Conservation (phyloP, 78 protist genomes). For the Dictyostelium purpureum region DNA sequence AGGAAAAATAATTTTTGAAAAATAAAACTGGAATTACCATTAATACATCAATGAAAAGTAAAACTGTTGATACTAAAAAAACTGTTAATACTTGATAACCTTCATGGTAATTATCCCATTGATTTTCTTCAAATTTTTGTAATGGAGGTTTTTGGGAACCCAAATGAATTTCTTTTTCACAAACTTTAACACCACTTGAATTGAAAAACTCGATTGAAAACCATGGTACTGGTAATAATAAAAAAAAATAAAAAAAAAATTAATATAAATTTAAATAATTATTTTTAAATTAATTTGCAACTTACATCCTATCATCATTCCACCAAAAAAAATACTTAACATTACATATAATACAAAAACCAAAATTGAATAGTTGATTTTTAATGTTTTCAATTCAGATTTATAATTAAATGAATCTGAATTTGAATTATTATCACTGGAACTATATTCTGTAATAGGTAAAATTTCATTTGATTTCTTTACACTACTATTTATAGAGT, state of each 20-base stretch:
- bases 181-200: neutral
- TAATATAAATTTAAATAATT: neutral
- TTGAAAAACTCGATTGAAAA: neutral
- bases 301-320: slow-evolving; percentile 10
- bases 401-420: neutral
- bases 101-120: neutral
- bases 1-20: neutral
- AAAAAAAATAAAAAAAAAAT: neutral
- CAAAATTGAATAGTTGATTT: neutral
- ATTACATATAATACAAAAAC: neutral
- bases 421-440: too few relatives aligned
- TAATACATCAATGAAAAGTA: neutral
- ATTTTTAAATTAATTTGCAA: neutral
- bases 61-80: neutral
- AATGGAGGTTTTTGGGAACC: neutral
- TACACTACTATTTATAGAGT: too few relatives aligned
- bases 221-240: neutral
- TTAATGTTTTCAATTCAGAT: neutral
- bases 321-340: neutral
- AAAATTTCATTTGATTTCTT: too few relatives aligned
- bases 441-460: too few relatives aligned
- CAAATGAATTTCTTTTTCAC: slow-evolving; percentile 5
- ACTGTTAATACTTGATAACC: neutral
- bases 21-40: neutral
- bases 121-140: neutral